A percentile compares a stretch with the other conserved stretches of the same genome.
Evolutionary conservation across 495 filamentous ascomycete genomes (phyloP).

Genomic region (Alectoria sarmentosa): DNA sequence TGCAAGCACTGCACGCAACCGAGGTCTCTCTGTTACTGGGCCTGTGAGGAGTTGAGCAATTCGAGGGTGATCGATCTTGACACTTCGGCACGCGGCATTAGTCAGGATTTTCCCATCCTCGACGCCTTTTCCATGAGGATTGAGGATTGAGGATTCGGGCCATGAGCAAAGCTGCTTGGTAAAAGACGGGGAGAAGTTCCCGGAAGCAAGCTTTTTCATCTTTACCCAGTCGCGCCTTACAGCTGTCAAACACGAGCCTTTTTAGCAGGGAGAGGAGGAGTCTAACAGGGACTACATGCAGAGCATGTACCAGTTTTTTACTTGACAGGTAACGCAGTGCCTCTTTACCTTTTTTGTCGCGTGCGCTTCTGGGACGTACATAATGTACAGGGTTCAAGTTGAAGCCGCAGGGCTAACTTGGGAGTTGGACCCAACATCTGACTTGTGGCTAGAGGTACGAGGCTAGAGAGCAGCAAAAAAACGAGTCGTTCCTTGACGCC

Average conservation of each 20-base stretch:
- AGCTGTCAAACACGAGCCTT: slow-evolving; percentile 1
- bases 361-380: slow-evolving; percentile 12
- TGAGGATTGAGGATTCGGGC: no score
- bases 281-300: slow-evolving; percentile 2
- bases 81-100: neutral
- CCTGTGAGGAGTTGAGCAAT: neutral
- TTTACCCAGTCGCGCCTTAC: slow-evolving; percentile 8
- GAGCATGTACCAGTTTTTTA: slow-evolving; percentile 5
- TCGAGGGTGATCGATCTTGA: neutral
- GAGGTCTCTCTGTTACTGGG: neutral
- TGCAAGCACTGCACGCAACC: neutral
- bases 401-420: slow-evolving; percentile 8
- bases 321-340: neutral
- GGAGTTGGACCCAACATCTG: slow-evolving; percentile 4
- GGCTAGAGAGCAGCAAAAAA: neutral
- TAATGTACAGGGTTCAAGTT: slow-evolving; percentile 21
- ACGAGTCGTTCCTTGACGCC: neutral
- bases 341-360: slow-evolving; percentile 10
- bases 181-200: neutral
- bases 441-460: neutral
- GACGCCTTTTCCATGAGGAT: neutral
- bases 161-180: no score
- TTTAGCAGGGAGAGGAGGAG: neutral
- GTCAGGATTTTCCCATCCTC: neutral
- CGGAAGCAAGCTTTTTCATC: neutral